Percentiles rank a stretch among this genome's conserved stretches.
Conservation (phyloP, 2,329 filamentous ascomycete species). For the Colletotrichum sp. region DNA sequence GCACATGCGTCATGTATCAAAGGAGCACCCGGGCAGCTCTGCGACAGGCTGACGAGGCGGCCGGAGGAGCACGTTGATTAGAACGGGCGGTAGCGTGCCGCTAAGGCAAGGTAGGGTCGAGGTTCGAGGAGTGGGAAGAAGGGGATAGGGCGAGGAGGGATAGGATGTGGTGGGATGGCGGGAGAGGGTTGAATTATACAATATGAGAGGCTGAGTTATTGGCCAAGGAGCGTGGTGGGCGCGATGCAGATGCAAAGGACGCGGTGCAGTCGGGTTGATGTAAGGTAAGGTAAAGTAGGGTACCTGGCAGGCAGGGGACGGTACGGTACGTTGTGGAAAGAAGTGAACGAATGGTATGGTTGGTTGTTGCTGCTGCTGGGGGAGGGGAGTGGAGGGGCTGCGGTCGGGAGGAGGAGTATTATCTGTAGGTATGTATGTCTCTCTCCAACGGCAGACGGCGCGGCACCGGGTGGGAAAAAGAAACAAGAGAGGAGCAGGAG, state of each 20-base stretch:
- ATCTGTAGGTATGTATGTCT: not conserved
- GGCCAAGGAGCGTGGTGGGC: not conserved
- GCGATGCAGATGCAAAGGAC: slow-evolving; percentile 3
- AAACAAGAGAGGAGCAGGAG: not conserved
- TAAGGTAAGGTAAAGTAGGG: not conserved
- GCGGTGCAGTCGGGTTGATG: not conserved
- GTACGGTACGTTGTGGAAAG: not conserved
- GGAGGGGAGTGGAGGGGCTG: not conserved
- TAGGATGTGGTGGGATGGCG: not conserved
- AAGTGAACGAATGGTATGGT: not conserved
- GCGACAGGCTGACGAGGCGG: slow-evolving; percentile 19
- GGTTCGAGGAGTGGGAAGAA: not conserved
- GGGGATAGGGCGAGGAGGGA: not conserved
- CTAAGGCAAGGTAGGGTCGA: not conserved
- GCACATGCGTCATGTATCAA: slow-evolving; percentile 23
- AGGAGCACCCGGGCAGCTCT: slow-evolving; percentile 21
- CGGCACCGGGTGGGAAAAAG: not conserved
- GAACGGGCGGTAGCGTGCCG: slow-evolving; percentile 13
- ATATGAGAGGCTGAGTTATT: not conserved
- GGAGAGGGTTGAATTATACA: slow-evolving; percentile 8
- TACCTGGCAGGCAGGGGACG: not conserved
- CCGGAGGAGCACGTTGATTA: slow-evolving; percentile 12
- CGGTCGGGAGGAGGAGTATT: not conserved
- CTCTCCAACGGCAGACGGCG: not conserved
- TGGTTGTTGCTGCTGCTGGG: not conserved